Evolutionary conservation across 1,284 basidiomycete species (phyloP).

Genomic region (Tylopilus sp.): DNA sequence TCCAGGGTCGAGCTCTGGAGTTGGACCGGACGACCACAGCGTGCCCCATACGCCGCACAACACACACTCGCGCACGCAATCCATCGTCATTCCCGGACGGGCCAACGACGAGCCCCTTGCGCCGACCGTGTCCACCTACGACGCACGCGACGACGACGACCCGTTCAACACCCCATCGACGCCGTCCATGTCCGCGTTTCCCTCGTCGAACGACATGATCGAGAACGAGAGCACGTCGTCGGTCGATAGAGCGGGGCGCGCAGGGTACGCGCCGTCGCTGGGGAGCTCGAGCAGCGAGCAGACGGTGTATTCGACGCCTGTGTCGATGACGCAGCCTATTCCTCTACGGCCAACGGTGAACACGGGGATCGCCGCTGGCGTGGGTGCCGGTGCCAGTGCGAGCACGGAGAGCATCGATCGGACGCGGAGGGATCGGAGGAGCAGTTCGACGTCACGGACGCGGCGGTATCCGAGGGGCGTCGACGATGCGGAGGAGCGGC

Average conservation of each 20-base stretch:
- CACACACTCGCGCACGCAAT: conserved; percentile 11
- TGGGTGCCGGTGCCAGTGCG: background rate
- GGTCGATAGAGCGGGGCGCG: background rate
- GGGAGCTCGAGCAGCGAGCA: conserved; percentile 16
- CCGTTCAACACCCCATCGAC: conserved; percentile 32
- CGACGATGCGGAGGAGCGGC: conserved; percentile 30
- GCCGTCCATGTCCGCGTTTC: conserved; percentile 30
- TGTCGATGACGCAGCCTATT: conserved; percentile 9
- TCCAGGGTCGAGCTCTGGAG: conserved; percentile 4
- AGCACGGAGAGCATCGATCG: background rate
- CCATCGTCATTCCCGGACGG: conserved; percentile 26
- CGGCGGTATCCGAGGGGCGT: conserved; percentile 28
- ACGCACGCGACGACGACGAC: conserved; percentile 10
- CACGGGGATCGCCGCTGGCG: background rate
- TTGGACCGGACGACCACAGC: conserved; percentile 1
- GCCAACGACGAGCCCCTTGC: conserved; percentile 34
- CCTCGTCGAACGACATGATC: conserved; percentile 20
- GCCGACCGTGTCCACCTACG: conserved; percentile 23
- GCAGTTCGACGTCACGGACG: conserved; percentile 30
- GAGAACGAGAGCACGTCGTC: conserved; percentile 5
- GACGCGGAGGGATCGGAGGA: conserved; percentile 14
- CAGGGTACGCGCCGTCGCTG: conserved; percentile 6
- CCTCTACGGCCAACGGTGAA: conserved; percentile 3
- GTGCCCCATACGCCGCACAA: conserved; percentile 5
- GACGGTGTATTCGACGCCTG: conserved; percentile 22